These are phyloP conservation scores for Madurella mycetomatis DNA, from an alignment of 2,329 filamentous ascomycete species.

Conservation along the genomic window DNA sequence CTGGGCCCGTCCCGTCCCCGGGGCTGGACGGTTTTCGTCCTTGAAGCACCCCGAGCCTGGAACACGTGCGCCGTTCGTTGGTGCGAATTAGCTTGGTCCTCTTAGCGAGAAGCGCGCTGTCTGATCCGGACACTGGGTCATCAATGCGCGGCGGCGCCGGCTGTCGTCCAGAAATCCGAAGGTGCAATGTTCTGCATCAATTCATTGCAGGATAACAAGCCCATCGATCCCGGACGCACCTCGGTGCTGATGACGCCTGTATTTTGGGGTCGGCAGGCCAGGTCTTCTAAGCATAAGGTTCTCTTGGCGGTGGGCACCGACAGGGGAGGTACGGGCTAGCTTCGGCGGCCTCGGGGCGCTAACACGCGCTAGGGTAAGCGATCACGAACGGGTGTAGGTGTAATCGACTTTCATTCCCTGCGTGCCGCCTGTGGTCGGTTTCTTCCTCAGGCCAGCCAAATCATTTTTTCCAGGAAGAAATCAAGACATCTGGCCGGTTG, in stretches of 20 bases:
- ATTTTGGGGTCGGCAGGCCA: slow-evolving; percentile 4
- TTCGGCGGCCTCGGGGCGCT: slow-evolving; percentile 18
- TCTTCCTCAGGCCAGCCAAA: no score
- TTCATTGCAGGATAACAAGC: no score
- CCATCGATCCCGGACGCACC: background rate
- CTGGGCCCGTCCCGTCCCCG: background rate
- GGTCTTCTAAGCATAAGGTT: slow-evolving; percentile 7
- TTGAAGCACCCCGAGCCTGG: no score
- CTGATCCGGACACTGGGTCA: background rate
- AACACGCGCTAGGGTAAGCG: slow-evolving; percentile 12
- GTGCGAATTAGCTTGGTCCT: no score
- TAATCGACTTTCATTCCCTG: no score
- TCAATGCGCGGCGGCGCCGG: no score
- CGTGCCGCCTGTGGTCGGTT: no score
- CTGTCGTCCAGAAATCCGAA: no score
- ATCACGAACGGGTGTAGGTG: background rate
- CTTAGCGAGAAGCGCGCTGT: background rate
- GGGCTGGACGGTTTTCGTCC: background rate
- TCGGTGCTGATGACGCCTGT: slow-evolving; percentile 4
- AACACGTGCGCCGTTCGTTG: no score
- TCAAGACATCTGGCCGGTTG: no score
- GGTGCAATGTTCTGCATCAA: no score
- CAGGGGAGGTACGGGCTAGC: slow-evolving; percentile 8
- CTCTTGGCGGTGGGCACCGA: slow-evolving; percentile 10
- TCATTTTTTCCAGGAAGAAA: no score